Base-by-base conservation (phyloP, 768 basidiomycete species). In the Tulasnella sp. region DNA sequence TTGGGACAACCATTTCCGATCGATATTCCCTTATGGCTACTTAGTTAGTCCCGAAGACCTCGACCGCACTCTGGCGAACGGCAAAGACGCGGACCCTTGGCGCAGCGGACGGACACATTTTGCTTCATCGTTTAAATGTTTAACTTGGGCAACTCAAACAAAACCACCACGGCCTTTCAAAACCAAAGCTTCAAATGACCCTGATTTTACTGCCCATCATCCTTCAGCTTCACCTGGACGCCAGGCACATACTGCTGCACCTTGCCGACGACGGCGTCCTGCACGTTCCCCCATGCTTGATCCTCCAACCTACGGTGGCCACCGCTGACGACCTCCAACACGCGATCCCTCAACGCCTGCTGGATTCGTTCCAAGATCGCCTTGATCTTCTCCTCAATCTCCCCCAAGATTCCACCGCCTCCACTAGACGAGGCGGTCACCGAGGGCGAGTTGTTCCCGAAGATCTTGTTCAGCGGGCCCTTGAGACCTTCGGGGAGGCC, bases 251-350 rank as follows among this genome's bases (percentile, higher is more conserved):
- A 55, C 54, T 55, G 19, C 11, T 43, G 38, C 4, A 55, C 54
- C 25, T 55, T 55, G 7, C 27, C 44, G 24, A 55, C 54, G 43
- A 55, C 44, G 19, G 54, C 42, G 19, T 55, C 54, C 42, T 55
- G 54, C 22, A 55, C 54, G 41, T 55, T 55, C 22, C 54, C 54
- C 54, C 54, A 55, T 7, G 54, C 54, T 19, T 55, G 41, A 42
- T 55, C 54, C 41, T 55, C 54, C 54, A 55, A 45, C 15, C 54
- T 38, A 11, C 54, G 54, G 42, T 55, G 54, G 27, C 54, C 54
- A 43, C 54, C 54, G 19, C 25, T 25, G 10, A 55, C 54, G 8
- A 55, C 42, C 43, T 55, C 54, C 41, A 55, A 25, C 38, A 55
- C 54, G 7, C 54, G 34, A 17, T 55, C 54, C 44, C 54, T 55